Conservation (phyloP, 345 rosid species). For the Brassica rapa region DNA sequence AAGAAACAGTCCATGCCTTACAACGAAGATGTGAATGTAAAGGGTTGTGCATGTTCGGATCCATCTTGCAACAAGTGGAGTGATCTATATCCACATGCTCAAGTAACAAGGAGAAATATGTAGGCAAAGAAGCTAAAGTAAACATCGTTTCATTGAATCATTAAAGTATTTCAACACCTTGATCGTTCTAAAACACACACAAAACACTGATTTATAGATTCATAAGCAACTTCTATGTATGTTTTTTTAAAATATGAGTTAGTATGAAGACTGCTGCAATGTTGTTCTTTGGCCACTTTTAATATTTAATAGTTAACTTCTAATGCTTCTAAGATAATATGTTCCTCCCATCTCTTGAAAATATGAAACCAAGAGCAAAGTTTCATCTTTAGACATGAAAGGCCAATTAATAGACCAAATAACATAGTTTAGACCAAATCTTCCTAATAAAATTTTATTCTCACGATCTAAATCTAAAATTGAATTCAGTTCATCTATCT, state of each 20-base stretch:
- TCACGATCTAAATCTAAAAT: background rate
- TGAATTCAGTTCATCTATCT: no score
- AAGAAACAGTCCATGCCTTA: constrained; percentile 50
- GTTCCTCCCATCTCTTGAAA: background rate
- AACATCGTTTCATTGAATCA: background rate
- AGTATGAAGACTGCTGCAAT: background rate
- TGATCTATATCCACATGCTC: constrained; percentile 56
- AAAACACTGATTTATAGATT: background rate
- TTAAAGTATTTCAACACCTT: constrained; percentile 30
- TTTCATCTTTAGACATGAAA: background rate
- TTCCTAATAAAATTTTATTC: constrained; percentile 7
- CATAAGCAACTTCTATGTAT: background rate
- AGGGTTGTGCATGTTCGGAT: constrained; percentile 52
- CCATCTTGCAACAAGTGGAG: background rate
- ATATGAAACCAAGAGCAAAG: background rate
- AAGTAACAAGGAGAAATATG: constrained; percentile 38
- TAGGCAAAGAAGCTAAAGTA: constrained; percentile 38
- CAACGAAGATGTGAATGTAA: constrained; percentile 51
- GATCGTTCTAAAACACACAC: constrained; percentile 30
- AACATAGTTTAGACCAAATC: background rate
- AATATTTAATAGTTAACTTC: no score
- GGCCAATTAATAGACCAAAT: background rate
- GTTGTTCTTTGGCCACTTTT: no score
- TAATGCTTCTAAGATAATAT: no score
- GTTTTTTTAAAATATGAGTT: background rate